Evolutionary conservation across 805 yeast species (phyloP).

Genomic region (Cyberlindnera mississippiensis): DNA sequence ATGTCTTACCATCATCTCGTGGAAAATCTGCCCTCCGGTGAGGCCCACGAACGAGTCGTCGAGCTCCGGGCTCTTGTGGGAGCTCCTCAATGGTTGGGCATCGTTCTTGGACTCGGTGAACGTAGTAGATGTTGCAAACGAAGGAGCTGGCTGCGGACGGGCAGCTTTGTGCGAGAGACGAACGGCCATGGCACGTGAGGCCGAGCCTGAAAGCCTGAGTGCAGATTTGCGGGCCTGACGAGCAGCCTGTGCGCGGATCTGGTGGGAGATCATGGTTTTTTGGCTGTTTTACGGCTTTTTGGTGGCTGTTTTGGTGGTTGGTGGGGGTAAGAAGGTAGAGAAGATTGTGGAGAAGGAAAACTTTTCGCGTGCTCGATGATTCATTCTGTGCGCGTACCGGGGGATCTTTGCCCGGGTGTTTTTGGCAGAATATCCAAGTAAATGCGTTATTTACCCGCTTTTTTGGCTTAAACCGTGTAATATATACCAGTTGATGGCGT

Average conservation of each 20-base stretch:
- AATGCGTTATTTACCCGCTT: too few relatives aligned
- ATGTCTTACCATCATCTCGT: constrained; percentile 97
- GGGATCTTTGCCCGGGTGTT: too few relatives aligned
- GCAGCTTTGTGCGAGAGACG: constrained; percentile 15
- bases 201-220: constrained; percentile 8
- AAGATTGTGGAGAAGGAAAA: too few relatives aligned
- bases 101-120: constrained; percentile 4
- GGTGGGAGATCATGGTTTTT: constrained; percentile 15
- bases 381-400: too few relatives aligned
- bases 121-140: constrained; percentile 22
- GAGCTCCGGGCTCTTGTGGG: constrained; percentile 35
- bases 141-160: constrained; percentile 28
- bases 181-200: constrained; percentile 12
- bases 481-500: too few relatives aligned
- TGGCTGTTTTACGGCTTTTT: too few relatives aligned
- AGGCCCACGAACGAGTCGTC: constrained; percentile 90
- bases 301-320: too few relatives aligned
- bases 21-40: constrained; percentile 98
- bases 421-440: too few relatives aligned
- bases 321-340: too few relatives aligned
- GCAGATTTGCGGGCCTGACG: constrained; percentile 18
- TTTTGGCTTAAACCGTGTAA: too few relatives aligned
- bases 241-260: constrained; percentile 19
- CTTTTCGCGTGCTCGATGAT: too few relatives aligned
- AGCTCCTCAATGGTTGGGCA: constrained; percentile 9